Conservation (phyloP, 2,329 filamentous ascomycete genomes). For the Colletotrichum lini region DNA sequence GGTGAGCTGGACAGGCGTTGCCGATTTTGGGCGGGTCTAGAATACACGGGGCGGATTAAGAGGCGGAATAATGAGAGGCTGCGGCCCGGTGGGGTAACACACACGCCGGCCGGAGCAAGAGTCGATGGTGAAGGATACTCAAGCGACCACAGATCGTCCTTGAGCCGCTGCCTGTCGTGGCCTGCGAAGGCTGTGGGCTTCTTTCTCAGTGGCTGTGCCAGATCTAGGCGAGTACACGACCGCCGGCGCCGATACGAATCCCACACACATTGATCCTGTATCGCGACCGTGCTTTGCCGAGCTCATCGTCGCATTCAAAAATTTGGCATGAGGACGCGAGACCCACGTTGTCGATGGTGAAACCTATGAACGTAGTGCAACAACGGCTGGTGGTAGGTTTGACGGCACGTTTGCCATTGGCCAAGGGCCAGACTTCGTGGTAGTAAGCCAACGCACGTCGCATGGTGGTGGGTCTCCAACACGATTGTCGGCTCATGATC, state of each 20-base stretch:
- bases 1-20: slow-evolving; percentile 6
- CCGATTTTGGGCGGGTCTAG: slow-evolving; percentile 26
- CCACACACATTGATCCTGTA: not conserved
- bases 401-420: slow-evolving; percentile 20
- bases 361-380: slow-evolving; percentile 28
- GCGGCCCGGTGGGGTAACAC: slow-evolving; percentile 8
- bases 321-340: slow-evolving; percentile 1
- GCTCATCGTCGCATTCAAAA: not conserved
- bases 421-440: slow-evolving; percentile 1
- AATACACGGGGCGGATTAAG: slow-evolving; percentile 23
- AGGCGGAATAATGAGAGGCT: not conserved
- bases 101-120: not conserved
- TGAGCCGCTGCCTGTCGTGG: not conserved
- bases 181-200: not conserved
- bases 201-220: not conserved
- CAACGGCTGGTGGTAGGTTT: slow-evolving; percentile 16
- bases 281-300: slow-evolving; percentile 3
- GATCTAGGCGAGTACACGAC: not conserved
- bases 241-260: slow-evolving; percentile 11
- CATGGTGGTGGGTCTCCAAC: not conserved
- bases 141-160: slow-evolving; percentile 11
- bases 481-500: slow-evolving; percentile 22
- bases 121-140: slow-evolving; percentile 21
- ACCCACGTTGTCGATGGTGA: slow-evolving; percentile 26
- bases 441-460: slow-evolving; percentile 4